A percentile compares a stretch with the other conserved stretches of the same genome.
Conservation (phyloP, 192 early-diverging fungal species). For the Dispira parvispora region DNA sequence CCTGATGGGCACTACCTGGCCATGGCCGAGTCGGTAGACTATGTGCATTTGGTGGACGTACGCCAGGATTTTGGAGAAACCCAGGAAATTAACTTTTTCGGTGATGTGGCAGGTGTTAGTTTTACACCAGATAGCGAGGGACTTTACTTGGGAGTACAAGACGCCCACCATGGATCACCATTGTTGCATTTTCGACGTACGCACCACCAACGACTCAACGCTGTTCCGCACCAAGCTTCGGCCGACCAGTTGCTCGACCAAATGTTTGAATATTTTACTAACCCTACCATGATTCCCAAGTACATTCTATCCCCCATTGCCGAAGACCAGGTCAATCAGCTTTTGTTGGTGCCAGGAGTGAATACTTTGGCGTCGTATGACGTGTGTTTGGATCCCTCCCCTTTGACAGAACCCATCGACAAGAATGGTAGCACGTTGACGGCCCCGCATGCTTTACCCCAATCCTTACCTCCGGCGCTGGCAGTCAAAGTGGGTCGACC, state of each 20-base stretch:
- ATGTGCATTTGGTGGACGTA: slow-evolving; percentile 24
- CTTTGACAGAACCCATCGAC: background rate
- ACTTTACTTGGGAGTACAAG: slow-evolving; percentile 23
- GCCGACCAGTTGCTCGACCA: background rate
- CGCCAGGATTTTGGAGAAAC: slow-evolving; percentile 9
- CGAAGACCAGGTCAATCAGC: slow-evolving; percentile 7
- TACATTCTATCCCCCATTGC: background rate
- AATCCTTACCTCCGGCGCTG: too few relatives aligned
- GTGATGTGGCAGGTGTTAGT: slow-evolving; percentile 22
- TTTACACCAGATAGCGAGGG: slow-evolving; percentile 26
- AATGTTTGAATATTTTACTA: background rate
- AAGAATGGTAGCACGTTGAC: too few relatives aligned
- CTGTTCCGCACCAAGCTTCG: background rate
- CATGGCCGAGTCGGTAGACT: slow-evolving; percentile 28
- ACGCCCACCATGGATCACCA: slow-evolving; percentile 12
- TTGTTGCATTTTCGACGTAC: background rate
- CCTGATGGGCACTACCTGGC: slow-evolving; percentile 20
- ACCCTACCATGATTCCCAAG: background rate
- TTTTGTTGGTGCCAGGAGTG: background rate
- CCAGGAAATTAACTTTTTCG: slow-evolving; percentile 27
- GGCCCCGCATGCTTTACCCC: too few relatives aligned
- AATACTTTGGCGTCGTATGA: background rate
- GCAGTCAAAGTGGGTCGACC: too few relatives aligned
- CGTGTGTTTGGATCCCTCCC: background rate
- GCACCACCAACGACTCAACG: background rate